Evolutionary conservation across 305 asterid species (phyloP), one percentile per base, ranked within the genome.

Genomic region (Coffea humblotiana): DNA sequence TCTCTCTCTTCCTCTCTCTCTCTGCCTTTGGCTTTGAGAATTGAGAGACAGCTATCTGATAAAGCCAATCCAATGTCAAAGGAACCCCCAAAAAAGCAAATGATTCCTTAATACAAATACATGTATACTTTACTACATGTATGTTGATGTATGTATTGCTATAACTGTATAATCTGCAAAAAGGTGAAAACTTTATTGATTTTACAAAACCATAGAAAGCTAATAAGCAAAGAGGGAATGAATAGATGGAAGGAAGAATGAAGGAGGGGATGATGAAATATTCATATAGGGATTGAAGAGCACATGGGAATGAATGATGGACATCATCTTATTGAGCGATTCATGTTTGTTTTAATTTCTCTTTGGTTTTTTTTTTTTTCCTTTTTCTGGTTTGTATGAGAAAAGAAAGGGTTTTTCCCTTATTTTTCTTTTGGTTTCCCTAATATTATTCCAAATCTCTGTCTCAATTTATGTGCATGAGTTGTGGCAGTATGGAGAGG

Each of bases 41-140:
- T 77, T 79, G 76, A 71, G 82, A 61, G 82, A 86, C 78, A 78
- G 74, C 80, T 65, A 88, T 81, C 90, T 85, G 91, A 88, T 85
- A 89, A 89, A 89, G 94, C 87, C 79, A 84, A 80, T 64, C 83
- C 89, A 82, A 82, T 85, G 86, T 86, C 85, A 83, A 86, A 87
- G 85, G 85, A 86, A 84, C 83, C 87, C 80, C 32, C 32, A n/a
- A 76, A 81, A 37, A 86, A 85, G 85, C 78, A 82, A 79, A 80
- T 72, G 84, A 84, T 83, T 83, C 85, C 83, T 76, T 81, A 58
- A 60, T 58, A 61, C 67, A 74, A 74, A 81, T 75, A 68, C 82
- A 75, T 70, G 61, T 54, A 63, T 64, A 43, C 49, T 37, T 37
- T 37, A 65, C 13, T 13, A 32, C 1, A 64, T 27, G 29, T 29